Percentiles rank a stretch among this genome's conserved stretches.
Conservation (phyloP, 768 basidiomycete genomes). For the Plicaturopsis crispa region DNA sequence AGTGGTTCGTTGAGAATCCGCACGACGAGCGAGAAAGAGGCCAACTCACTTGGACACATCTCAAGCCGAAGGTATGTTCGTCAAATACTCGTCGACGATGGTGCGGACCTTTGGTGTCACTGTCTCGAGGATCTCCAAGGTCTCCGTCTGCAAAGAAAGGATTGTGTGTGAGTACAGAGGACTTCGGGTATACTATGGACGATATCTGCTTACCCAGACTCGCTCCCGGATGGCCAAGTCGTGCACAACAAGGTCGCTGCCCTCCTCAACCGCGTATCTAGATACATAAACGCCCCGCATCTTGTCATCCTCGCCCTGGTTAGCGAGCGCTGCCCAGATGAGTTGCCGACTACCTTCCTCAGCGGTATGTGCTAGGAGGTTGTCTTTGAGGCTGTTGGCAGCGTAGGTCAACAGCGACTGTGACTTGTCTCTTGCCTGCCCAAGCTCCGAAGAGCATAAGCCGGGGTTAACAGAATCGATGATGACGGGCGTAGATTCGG, state of each 20-base stretch:
- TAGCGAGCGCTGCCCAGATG: conserved; percentile 27
- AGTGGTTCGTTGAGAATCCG: too few relatives aligned
- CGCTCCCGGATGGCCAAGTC: too few relatives aligned
- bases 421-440: too few relatives aligned
- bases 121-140: conserved; percentile 11
- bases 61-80: too few relatives aligned
- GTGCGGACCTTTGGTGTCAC: conserved; percentile 16
- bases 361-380: conserved; percentile 24
- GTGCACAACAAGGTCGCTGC: conserved; percentile 27
- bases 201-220: too few relatives aligned
- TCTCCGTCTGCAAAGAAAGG: conserved; percentile 32
- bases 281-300: conserved; percentile 24
- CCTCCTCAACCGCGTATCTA: conserved; percentile 17
- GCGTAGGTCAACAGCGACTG: too few relatives aligned
- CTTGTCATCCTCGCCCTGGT: conserved; percentile 9
- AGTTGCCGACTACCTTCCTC: conserved; percentile 28
- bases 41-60: too few relatives aligned
- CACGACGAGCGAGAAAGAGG: too few relatives aligned
- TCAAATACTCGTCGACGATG: conserved; percentile 15
- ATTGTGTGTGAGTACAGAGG: too few relatives aligned
- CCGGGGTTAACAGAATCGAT: conserved; percentile 26
- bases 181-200: too few relatives aligned
- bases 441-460: conserved; percentile 25
- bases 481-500: conserved; percentile 17
- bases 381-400: conserved; percentile 19